Evolutionary conservation across 441 rosid species (phyloP), one percentile per base, ranked within the genome.

Genomic region (Lepidium campestre): DNA sequence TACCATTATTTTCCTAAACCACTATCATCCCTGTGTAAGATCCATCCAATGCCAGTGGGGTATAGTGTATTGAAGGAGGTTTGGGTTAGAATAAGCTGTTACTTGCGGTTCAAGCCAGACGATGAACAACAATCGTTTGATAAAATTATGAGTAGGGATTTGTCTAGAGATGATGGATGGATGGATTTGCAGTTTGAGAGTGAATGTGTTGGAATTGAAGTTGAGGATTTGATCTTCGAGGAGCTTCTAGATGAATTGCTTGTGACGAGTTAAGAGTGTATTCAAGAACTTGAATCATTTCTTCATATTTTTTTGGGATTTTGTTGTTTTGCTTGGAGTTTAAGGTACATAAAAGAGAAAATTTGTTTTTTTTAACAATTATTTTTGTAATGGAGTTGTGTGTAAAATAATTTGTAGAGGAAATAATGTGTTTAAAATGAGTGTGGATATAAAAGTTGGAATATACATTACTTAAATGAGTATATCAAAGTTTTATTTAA

Each of bases 141-240:
- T 66, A 62, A 77, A 48, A 52, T 79, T 10, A 73, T 80, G 29
- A 56, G 72, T 56, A 79, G 75, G 70, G 96, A 93, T 72, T 77
- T 88, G 19, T 60, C 75, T 1, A 86, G 69, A 74, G 56, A 27
- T 11, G 83, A 84, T 39, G 87, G 87, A 19, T 90, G 98, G 98
- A 82, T 90, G 97, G 85, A 84, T 72, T 76, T 90, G 29, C 93
- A 87, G 74, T 89, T 83, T 41, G 93, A 91, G 36, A 64, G 77
- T 8, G 95, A 89, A 77, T 83, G 96, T 14, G 77, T 81, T 7
- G 97, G 83, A 22, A 78, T 89, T 41, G 96, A 90, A 72, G 68
- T 90, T 39, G 96, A 85, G 69, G 91, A 87, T 67, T 54, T 78
- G 66, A 85, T 93, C 20, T 85, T 90, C 34, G 82, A 86, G 13